Evolutionary conservation across 1,284 basidiomycete genomes (phyloP).

Genomic region (Irpex sp.): DNA sequence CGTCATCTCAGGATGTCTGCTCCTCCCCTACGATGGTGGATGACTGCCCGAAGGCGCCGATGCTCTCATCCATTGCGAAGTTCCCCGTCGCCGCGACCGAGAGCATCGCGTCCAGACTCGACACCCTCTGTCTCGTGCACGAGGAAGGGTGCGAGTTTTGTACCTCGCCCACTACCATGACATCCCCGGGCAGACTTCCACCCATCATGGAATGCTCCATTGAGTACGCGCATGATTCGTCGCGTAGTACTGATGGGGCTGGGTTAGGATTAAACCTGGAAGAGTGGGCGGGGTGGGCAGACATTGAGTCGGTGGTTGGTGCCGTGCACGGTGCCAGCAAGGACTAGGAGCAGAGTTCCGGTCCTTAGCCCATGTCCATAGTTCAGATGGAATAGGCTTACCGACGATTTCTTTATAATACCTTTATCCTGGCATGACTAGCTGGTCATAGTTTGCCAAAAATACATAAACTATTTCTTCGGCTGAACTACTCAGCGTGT

Average conservation of each 20-base stretch:
- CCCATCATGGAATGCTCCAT: neutral
- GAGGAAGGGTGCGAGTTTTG: neutral
- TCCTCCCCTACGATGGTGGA: neutral
- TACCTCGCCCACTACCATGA: neutral
- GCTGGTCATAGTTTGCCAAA: neutral
- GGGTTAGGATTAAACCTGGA: conserved; percentile 1
- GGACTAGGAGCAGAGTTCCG: neutral
- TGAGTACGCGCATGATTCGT: neutral
- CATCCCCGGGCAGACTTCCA: neutral
- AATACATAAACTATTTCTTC: neutral
- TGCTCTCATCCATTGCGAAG: neutral
- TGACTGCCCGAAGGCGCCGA: neutral
- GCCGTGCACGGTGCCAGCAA: neutral
- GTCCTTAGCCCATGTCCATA: neutral
- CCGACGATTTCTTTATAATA: neutral
- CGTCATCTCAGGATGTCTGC: neutral
- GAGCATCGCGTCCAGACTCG: neutral
- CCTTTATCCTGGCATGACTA: neutral
- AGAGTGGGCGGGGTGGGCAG: neutral
- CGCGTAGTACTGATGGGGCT: neutral
- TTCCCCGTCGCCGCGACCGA: neutral
- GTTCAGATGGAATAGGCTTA: neutral
- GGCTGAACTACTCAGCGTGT: neutral
- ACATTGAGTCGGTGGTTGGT: neutral
- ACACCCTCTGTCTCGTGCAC: neutral